These are phyloP conservation scores for Friedmanniomyces endolithicus DNA, from an alignment of 495 filamentous ascomycete species.

Conservation along the genomic window DNA sequence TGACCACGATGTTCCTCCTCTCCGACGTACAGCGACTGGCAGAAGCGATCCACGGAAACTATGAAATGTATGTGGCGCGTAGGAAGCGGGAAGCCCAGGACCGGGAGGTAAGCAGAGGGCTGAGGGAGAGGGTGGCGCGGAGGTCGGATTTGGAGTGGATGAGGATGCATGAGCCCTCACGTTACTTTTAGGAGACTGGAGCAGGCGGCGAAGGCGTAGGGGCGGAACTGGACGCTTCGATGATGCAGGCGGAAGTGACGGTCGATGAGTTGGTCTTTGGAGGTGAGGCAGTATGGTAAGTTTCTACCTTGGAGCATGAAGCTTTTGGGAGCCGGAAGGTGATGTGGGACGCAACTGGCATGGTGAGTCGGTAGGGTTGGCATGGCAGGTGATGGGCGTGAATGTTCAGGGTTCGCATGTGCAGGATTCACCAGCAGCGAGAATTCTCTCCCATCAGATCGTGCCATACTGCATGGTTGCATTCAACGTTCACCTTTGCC, in stretches of 20 bases:
- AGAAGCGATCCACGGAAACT: slow-evolving; percentile 4
- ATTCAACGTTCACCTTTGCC: no score
- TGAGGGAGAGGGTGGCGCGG: background rate
- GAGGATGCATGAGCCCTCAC: background rate
- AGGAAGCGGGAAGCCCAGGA: background rate
- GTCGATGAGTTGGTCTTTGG: background rate
- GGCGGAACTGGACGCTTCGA: background rate
- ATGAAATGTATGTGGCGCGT: background rate
- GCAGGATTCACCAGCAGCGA: no score
- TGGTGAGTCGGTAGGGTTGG: no score
- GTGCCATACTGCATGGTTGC: no score
- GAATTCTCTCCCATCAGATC: no score
- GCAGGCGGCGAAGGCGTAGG: background rate
- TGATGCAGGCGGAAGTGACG: background rate
- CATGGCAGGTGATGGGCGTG: no score
- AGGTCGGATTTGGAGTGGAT: background rate
- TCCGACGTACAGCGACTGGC: slow-evolving; percentile 8
- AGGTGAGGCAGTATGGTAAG: background rate
- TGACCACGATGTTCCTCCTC: slow-evolving; percentile 12
- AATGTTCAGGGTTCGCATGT: no score
- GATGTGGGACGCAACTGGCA: no score
- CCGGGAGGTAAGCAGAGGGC: background rate
- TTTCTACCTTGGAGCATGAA: background rate
- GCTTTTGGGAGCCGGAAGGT: no score
- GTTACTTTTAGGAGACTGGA: background rate